A percentile compares a stretch with the other conserved stretches of the same genome.
phyloP scores from a whole-genome alignment of 495 filamentous ascomycete genomes.

The Bacidia gigantensis region DNA sequence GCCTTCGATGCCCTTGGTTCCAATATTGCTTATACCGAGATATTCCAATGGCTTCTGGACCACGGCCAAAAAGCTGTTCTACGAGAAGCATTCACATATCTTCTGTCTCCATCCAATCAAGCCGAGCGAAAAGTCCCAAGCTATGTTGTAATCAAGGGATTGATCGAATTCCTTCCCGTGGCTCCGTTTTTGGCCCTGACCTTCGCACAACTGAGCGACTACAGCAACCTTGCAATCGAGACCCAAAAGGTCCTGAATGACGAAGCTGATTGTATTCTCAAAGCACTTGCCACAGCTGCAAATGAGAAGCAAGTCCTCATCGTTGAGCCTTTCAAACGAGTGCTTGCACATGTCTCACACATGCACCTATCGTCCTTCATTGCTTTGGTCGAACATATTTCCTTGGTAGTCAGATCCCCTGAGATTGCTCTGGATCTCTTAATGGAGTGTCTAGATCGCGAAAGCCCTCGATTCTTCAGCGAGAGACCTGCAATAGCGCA shows the following conservation, averaged over 20 bases:
- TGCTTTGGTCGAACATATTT: conserved; percentile 25
- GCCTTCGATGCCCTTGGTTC: conserved; percentile 17
- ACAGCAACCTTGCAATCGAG: background rate
- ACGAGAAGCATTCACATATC: background rate
- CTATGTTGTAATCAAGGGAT: background rate
- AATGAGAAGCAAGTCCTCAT: conserved; percentile 16
- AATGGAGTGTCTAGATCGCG: conserved; percentile 28
- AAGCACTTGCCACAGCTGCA: background rate
- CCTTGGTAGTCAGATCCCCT: conserved; percentile 28
- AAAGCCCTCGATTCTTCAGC: conserved; percentile 25
- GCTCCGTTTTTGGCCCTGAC: background rate
- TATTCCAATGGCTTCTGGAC: conserved; percentile 25
- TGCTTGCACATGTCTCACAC: conserved; percentile 22
- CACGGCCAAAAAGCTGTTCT: conserved; percentile 13
- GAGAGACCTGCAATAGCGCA: conserved; percentile 20
- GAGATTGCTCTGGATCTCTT: conserved; percentile 33
- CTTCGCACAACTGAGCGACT: background rate
- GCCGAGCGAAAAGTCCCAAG: background rate
- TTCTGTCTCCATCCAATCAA: background rate
- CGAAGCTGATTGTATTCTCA: background rate
- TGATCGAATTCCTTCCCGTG: background rate
- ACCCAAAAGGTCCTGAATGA: background rate
- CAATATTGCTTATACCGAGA: conserved; percentile 6
- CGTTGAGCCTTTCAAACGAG: conserved; percentile 25
- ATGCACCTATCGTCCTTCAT: conserved; percentile 15